Evolutionary conservation across 768 basidiomycete genomes (phyloP), one percentile per base, ranked within the genome.

Genomic region (Imleria badia): DNA sequence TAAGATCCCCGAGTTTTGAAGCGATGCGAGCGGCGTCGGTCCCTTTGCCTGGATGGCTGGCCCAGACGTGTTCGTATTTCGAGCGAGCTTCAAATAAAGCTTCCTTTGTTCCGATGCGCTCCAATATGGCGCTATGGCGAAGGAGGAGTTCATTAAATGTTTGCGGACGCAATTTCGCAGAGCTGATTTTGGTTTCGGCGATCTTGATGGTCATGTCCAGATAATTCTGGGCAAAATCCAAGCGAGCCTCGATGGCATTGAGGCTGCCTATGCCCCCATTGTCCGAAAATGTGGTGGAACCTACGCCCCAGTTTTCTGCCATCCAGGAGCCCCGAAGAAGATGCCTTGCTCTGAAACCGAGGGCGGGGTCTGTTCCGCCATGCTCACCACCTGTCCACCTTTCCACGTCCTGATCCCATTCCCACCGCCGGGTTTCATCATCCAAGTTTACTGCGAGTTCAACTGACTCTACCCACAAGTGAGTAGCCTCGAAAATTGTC

Each of bases 351-450:
- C 72, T 75, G 64, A 81, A 77, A 3, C 87, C 85, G 10, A 91
- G 72, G n/a, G 72, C 80, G 5, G 85, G 78, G 66, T 91, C 87
- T n/a, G 89, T 91, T 44, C 89, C 89, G 6, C 84, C 85, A 31
- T 26, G 73, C 55, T 60, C 73, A 45, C 82, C 76, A 22, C 79
- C 83, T 9, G 83, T 75, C 88, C 87, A 90, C 48, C 74, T 73
- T 49, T 85, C 84, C 17, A 74, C 74, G 42, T 86, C 82, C 4
- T 76, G 64, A 64, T 85, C 78, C 89, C 88, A 90, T 63, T 85
- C 81, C 83, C 84, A 91, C 54, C 73, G 75, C 44, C 72, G 73
- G 15, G 73, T 73, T 42, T 85, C 83, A 36, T 76, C 69, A 59
- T 89, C 84, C 39, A 60, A 59, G 46, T 85, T 79, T 13, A 60